Evolutionary conservation across 2,329 filamentous ascomycete species (phyloP).

Genomic region (Neurospora sp.): DNA sequence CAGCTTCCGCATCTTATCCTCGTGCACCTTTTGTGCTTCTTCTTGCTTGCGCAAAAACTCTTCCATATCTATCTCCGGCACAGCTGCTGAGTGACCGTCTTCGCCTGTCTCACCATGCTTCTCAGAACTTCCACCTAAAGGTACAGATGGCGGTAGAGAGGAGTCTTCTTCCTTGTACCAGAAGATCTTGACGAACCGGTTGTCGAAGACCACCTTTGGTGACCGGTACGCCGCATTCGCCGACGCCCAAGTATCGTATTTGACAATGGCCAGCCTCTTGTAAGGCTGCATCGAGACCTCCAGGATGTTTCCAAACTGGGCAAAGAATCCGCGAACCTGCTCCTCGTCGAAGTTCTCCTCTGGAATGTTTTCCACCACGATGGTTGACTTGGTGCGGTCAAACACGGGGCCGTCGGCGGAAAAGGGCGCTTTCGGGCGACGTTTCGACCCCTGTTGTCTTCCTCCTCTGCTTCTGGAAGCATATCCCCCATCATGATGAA

Average conservation of each 20-base stretch:
- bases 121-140: constrained; percentile 17
- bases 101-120: constrained; percentile 17
- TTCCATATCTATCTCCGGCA: constrained; percentile 55
- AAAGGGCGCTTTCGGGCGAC: constrained; percentile 40
- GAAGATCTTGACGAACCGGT: constrained; percentile 76
- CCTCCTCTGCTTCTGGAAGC: constrained; percentile 7
- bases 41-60: constrained; percentile 60
- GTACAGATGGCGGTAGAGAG: constrained; percentile 18
- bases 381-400: constrained; percentile 53
- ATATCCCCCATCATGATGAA: constrained; percentile 3
- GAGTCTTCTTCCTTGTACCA: constrained; percentile 55
- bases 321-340: constrained; percentile 57
- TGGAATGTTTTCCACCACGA: constrained; percentile 72
- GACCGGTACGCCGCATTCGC: constrained; percentile 65
- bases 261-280: constrained; percentile 59
- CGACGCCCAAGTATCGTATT: constrained; percentile 53
- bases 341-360: constrained; percentile 58
- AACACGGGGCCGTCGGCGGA: constrained; percentile 53
- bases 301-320: constrained; percentile 56
- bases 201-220: constrained; percentile 74
- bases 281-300: constrained; percentile 56
- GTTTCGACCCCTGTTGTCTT: constrained; percentile 8
- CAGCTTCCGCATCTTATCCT: constrained; percentile 53
- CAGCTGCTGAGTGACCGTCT: constrained; percentile 3
- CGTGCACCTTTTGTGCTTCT: constrained; percentile 59